Conservation (phyloP, 192 early-diverging fungal genomes). For the Entrophospora sp. region DNA sequence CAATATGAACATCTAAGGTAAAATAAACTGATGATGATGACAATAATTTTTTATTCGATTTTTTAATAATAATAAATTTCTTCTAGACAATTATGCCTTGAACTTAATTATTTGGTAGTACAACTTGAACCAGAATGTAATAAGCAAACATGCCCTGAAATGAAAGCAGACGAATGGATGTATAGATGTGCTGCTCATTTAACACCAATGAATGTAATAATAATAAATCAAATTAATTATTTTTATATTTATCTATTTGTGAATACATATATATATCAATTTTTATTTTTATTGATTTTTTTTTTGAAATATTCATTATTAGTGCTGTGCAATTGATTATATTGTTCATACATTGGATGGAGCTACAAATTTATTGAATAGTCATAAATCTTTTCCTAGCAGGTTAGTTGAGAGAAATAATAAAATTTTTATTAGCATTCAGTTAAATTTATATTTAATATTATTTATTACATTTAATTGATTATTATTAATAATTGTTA, state of each 20-base stretch:
- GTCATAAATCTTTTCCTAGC: constrained; percentile 65
- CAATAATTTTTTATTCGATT: background rate
- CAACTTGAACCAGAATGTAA: constrained; percentile 72
- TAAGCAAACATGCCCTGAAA: constrained; percentile 68
- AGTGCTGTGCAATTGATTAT: constrained; percentile 90
- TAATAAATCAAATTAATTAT: background rate
- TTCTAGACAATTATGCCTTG: constrained; percentile 73
- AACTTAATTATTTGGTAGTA: constrained; percentile 70
- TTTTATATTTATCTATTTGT: too few species aligned
- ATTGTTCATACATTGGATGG: constrained; percentile 88
- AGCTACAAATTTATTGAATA: constrained; percentile 73
- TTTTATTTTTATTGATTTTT: too few species aligned
- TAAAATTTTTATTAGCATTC: background rate
- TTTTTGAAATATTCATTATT: too few species aligned
- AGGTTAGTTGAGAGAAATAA: constrained; percentile 34
- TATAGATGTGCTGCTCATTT: constrained; percentile 91
- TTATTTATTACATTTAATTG: background rate
- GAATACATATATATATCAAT: too few species aligned
- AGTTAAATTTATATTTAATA: background rate
- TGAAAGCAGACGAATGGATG: constrained; percentile 87
- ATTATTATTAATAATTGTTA: too few species aligned
- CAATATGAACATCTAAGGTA: constrained; percentile 86
- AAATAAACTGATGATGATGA: background rate
- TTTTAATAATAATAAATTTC: background rate
- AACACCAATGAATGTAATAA: constrained; percentile 55